Conservation (phyloP, 1,284 basidiomycete genomes). For the Leccinum pachyderme region DNA sequence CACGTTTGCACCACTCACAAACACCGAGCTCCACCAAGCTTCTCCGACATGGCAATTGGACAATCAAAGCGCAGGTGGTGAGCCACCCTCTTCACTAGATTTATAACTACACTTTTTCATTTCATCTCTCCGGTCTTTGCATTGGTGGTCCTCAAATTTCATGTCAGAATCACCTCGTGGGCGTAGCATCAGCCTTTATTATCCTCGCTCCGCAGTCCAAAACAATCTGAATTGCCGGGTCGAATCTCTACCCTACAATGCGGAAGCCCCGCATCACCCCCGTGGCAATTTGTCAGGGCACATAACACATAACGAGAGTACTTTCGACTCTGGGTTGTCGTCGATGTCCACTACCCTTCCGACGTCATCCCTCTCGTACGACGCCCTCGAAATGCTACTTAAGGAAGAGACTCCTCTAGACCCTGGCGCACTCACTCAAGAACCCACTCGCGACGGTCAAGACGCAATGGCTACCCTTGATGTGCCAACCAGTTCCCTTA, state of each 20-base stretch:
- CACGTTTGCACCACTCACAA: conserved; percentile 35
- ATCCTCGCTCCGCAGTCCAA: conserved; percentile 30
- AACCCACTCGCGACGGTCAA: conserved; percentile 16
- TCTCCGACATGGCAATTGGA: conserved; percentile 23
- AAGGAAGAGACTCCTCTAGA: conserved; percentile 27
- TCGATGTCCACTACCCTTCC: conserved; percentile 25
- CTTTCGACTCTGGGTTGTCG: conserved; percentile 22
- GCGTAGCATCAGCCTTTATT: conserved; percentile 36
- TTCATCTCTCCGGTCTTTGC: conserved; percentile 18
- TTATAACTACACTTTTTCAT: conserved; percentile 22
- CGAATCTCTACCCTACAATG: conserved; percentile 30
- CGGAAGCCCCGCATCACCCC: conserved; percentile 32
- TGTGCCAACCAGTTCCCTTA: conserved; percentile 24
- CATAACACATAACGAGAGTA: conserved; percentile 23
- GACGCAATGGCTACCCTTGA: conserved; percentile 28
- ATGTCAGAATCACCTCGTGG: conserved; percentile 32
- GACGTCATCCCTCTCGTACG: conserved; percentile 34
- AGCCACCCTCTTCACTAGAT: conserved; percentile 20
- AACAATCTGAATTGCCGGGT: conserved; percentile 18
- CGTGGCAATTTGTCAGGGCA: conserved; percentile 26
- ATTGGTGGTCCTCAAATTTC: conserved; percentile 19
- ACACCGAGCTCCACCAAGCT: conserved; percentile 30
- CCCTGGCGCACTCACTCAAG: conserved; percentile 11
- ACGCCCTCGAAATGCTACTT: conserved; percentile 33
- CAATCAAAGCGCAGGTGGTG: conserved; percentile 30